Evolutionary conservation across 106 monocot species (phyloP), one percentile per base, ranked within the genome.

Genomic region (Dendrobium huoshanense): DNA sequence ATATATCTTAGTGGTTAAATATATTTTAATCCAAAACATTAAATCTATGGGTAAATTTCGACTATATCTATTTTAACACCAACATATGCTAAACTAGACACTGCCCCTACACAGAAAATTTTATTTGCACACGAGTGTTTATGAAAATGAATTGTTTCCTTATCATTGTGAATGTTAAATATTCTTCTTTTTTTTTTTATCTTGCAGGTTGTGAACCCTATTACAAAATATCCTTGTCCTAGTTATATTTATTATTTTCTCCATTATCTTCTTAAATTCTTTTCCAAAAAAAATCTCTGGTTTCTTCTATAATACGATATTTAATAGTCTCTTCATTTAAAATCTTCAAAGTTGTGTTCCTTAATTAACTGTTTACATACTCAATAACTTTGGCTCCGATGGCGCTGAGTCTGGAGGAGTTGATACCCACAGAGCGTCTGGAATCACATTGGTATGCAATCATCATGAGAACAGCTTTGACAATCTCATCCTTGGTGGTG

Each of bases 161-260:
- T 70, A 13, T 37, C 33, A 24, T 10, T 4, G 16, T 70, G 70
- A 29, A 70, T 33, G 13, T n/a, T 37, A 29, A 67, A 27, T 67
- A 25, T 67, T 8, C 70, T 68, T 0, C 1, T 37, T 33, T 70
- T 70, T 15, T 45, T 10, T 76, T 49, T 47, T 49, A 0, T 49
- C 15, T 91, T 92, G 91, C 98, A 98, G 98, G 98, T 98, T 44
- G 95, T 92, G 22, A 98, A 98, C 45, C 98, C 98, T 8, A 87
- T 98, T 33, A 91, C 95, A 33, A 98, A 98, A 98, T 98, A 97
- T 97, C 97, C 97, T 97, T 94, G 10, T 74, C 74, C 44, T 74
- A 43, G 70, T 33, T 13, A 37, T 37, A 15, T 31, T 31, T 31
- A 31, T 31, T 31, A 31, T 70, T 70, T 70, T 70, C 11, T 70